A percentile compares a stretch with the other conserved stretches of the same genome.
These are phyloP conservation scores for Platanthera zijinensis DNA, from an alignment of 106 monocot species.

Conservation along the genomic window DNA sequence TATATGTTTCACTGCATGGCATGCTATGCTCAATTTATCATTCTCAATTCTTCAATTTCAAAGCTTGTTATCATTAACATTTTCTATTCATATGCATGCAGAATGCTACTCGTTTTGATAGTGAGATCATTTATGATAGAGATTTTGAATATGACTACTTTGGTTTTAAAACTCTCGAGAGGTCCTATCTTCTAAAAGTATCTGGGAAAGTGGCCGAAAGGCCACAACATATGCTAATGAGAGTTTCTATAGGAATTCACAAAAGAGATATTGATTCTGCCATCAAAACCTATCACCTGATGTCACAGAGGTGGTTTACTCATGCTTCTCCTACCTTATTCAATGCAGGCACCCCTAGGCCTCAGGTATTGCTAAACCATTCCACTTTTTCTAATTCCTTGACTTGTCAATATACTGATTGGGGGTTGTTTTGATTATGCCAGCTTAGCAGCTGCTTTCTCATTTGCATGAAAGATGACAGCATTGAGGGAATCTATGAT, in stretches of 20 bases:
- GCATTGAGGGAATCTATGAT: constrained; percentile 96
- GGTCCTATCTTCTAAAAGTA: constrained; percentile 84
- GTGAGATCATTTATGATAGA: constrained; percentile 86
- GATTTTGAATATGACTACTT: constrained; percentile 97
- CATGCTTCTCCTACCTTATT: constrained; percentile 93
- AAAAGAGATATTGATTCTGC: constrained; percentile 77
- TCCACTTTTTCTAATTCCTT: background rate
- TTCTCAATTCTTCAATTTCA: background rate
- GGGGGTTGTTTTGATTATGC: constrained; percentile 13
- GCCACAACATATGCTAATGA: constrained; percentile 96
- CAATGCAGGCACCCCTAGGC: constrained; percentile 82
- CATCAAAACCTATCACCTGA: constrained; percentile 79
- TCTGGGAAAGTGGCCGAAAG: constrained; percentile 70
- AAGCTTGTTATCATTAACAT: background rate
- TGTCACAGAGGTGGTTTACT: constrained; percentile 95
- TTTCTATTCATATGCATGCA: constrained; percentile 11
- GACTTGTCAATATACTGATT: background rate
- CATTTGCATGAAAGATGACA: constrained; percentile 93
- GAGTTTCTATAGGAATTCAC: constrained; percentile 91
- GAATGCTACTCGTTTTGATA: constrained; percentile 79
- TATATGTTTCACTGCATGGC: background rate
- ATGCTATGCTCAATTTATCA: background rate
- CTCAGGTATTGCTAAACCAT: constrained; percentile 35
- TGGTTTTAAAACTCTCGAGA: constrained; percentile 95
- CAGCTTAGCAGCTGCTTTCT: constrained; percentile 97